Evolutionary conservation across 768 basidiomycete genomes (phyloP), one percentile per base, ranked within the genome.

Genomic region (Fomitopsis serialis): DNA sequence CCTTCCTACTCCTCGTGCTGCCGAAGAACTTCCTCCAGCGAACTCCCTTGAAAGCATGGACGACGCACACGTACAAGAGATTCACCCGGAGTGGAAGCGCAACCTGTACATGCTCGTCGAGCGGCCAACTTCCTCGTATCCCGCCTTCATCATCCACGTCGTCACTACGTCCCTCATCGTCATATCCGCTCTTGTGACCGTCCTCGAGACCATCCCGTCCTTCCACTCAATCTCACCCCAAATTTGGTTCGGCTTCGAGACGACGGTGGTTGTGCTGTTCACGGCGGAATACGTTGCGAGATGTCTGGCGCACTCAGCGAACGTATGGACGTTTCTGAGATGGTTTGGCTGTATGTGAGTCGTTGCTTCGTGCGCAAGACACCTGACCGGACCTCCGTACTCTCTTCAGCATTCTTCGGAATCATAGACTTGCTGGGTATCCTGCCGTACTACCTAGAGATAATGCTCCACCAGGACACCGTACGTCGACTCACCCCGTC

Each of bases 181-280:
- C 2, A 67, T 86, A 56, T 88, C 86, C 1, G 89, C 89, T 1
- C 57, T 88, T 36, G 80, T 92, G 24, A 92, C 89, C 0, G 75
- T 90, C 3, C 70, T 92, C 23, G 89, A 92, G 67, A 92, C 90
- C 0, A 83, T 92, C 1, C 89, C 87, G 0, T 77, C 80, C 1
- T 84, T 91, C 58, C 88, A 88, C 63, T 77, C 78, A 10, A 81
- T 85, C 2, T 79, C 83, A 2, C 81, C 78, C 13, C 74, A 82
- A 35, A 73, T 87, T 7, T 92, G 93, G 82, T 96, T 96, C 56
- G 93, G 93, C 1, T 65, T 92, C 21, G 93, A 95, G 71, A 92
- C 92, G 17, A 84, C 78, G 48, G 68, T 95, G 10, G 92, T 95
- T 23, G 81, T 85, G 45, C 66, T 94, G 2, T 96, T 95, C 67